These are phyloP conservation scores for Cicer bijugum DNA, from an alignment of 306 rosid species.

Conservation along the genomic window DNA sequence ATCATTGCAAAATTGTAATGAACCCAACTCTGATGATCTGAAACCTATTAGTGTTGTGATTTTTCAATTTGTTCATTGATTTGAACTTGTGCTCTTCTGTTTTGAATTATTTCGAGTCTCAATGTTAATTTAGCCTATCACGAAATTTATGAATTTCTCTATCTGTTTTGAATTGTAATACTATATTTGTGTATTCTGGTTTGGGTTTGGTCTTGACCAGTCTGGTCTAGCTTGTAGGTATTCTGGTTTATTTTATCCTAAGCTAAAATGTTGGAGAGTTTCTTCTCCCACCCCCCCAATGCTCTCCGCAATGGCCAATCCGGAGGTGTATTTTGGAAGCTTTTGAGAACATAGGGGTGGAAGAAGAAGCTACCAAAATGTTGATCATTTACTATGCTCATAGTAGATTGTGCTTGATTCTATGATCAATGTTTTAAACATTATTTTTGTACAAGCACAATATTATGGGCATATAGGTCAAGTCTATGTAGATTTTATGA, in stretches of 20 bases:
- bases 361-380: neutral
- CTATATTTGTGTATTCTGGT: neutral
- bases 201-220: neutral
- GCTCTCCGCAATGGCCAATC: no score
- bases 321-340: no score
- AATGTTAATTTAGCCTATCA: neutral
- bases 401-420: neutral
- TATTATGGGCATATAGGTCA: neutral
- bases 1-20: neutral
- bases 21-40: neutral
- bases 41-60: neutral
- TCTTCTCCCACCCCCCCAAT: no score
- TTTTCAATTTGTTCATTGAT: constrained; percentile 1
- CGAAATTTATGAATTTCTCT: neutral
- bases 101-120: no score
- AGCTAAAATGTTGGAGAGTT: neutral
- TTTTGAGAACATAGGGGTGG: no score
- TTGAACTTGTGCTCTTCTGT: neutral
- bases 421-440: neutral
- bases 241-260: neutral
- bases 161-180: neutral
- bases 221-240: neutral
- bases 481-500: neutral
- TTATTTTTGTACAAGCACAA: neutral
- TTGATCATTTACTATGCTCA: constrained; percentile 2